These are phyloP conservation scores for Neurospora sp. DNA, from an alignment of 495 filamentous ascomycete genomes.

Conservation along the genomic window DNA sequence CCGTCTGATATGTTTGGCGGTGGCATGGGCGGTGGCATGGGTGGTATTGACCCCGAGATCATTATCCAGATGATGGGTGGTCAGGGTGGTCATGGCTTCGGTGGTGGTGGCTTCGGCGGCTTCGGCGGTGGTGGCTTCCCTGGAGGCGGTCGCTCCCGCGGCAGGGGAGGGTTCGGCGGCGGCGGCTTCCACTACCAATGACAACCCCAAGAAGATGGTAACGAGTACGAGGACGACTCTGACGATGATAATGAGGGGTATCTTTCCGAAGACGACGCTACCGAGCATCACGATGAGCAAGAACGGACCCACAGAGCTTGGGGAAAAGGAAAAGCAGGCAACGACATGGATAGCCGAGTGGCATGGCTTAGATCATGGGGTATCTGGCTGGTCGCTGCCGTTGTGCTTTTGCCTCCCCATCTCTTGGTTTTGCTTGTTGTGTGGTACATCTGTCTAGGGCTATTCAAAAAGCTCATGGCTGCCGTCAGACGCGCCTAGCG, in stretches of 20 bases:
- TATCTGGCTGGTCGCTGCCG: conserved; percentile 19
- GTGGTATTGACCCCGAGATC: conserved; percentile 60
- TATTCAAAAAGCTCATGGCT: conserved; percentile 6
- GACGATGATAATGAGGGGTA: conserved; percentile 5
- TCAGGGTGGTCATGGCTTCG: conserved; percentile 34
- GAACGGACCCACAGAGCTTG: conserved; percentile 13
- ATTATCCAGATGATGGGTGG: conserved; percentile 61
- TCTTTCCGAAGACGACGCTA: conserved; percentile 9
- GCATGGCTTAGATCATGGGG: not conserved
- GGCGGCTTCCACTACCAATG: conserved; percentile 38
- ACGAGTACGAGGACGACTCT: conserved; percentile 9
- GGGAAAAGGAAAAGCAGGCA: conserved; percentile 19
- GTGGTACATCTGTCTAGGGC: conserved; percentile 18
- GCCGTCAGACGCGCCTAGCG: not conserved
- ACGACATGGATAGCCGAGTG: conserved; percentile 14
- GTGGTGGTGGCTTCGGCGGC: conserved; percentile 20
- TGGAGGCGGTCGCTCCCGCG: conserved; percentile 25
- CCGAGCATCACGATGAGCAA: conserved; percentile 5
- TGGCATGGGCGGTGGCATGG: conserved; percentile 50
- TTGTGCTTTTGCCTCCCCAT: conserved; percentile 28
- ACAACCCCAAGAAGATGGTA: conserved; percentile 28
- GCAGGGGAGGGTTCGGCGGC: conserved; percentile 26
- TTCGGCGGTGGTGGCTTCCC: conserved; percentile 36
- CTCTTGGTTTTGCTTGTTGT: conserved; percentile 17
- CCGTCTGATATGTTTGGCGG: conserved; percentile 78